phyloP scores from a whole-genome alignment of 1,284 basidiomycete genomes.

The Boletus smithii region DNA sequence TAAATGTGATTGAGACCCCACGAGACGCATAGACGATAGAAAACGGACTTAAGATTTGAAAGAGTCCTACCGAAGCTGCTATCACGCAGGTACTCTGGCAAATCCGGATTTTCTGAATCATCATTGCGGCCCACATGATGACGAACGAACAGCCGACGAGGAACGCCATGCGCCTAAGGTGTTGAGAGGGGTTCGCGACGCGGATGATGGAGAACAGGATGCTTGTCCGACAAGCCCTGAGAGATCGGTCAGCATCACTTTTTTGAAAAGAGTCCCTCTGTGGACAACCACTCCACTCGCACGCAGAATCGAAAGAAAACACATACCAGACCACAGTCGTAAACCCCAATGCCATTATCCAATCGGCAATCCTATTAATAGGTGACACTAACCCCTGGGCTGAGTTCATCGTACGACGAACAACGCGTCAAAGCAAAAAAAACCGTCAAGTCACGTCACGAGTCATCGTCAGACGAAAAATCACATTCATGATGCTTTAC shows the following conservation, averaged over 20 bases:
- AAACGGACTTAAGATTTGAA: conserved; percentile 22
- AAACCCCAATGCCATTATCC: conserved; percentile 19
- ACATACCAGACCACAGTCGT: conserved; percentile 24
- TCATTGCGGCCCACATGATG: conserved; percentile 24
- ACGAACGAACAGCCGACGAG: conserved; percentile 17
- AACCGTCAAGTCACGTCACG: background rate
- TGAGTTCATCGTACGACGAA: background rate
- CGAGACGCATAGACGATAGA: background rate
- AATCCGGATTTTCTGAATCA: conserved; percentile 16
- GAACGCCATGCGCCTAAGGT: conserved; percentile 6
- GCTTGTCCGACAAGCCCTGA: conserved; percentile 26
- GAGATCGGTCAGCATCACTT: background rate
- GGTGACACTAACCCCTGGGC: background rate
- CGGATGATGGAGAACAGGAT: conserved; percentile 27
- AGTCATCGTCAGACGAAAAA: background rate
- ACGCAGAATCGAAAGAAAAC: background rate
- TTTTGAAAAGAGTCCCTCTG: background rate
- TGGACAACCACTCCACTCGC: background rate
- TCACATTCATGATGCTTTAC: conserved; percentile 4
- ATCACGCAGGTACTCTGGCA: conserved; percentile 15
- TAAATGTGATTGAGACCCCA: background rate
- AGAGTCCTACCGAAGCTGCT: conserved; percentile 6
- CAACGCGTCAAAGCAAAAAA: background rate
- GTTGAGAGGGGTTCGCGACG: conserved; percentile 12
- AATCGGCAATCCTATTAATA: conserved; percentile 4